Base-by-base conservation (phyloP, 2,329 filamentous ascomycete species). In the Celoporthe dispersa region DNA sequence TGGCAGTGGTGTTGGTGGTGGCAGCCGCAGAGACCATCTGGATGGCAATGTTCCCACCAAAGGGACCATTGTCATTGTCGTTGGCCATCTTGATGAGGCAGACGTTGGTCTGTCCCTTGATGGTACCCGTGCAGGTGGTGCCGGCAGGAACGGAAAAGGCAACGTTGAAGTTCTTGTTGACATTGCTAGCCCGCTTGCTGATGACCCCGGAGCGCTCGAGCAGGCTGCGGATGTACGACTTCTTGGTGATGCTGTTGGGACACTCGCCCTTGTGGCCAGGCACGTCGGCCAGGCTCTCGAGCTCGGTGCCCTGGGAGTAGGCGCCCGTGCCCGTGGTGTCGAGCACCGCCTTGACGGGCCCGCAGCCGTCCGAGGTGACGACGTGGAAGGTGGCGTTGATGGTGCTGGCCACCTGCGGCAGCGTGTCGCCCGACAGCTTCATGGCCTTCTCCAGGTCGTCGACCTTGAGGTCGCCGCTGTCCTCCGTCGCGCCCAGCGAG, bases 41-140 rank as follows among this genome's bases (percentile, higher is more conserved):
- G 71, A 83, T 77, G 22, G 81, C 78, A 11, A 83, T 73, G 33
- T 80, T 77, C 31, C 81, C 82, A 53, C 81, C 81, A 72, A 84
- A 83, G 7, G 81, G 81, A 0, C 81, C 82, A 2, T 79, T 80
- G 14, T 69, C 69, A 74, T 80, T 80, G 67, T 74, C 74, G 76
- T 84, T 84, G 68, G 79, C 80, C 69, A 84, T 79, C 78, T 83
- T 83, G 73, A 82, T 77, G 35, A 83, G 74, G 75, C 82, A 84
- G 68, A 83, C 79, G 68, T 80, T 80, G 3, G 64, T 41, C 71
- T 77, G 66, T 53, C 78, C 77, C 22, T 72, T 77, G 28, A 81
- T 70, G 9, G 77, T 77, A 16, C 82, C 82, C 0, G 73, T 76
- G 75, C 82, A 83, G n/a, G 73, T 78, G 35, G 78, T 81, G 25